These are phyloP conservation scores for Marsdenia floribunda DNA, from an alignment of 257 asterid genomes.

Conservation along the genomic window DNA sequence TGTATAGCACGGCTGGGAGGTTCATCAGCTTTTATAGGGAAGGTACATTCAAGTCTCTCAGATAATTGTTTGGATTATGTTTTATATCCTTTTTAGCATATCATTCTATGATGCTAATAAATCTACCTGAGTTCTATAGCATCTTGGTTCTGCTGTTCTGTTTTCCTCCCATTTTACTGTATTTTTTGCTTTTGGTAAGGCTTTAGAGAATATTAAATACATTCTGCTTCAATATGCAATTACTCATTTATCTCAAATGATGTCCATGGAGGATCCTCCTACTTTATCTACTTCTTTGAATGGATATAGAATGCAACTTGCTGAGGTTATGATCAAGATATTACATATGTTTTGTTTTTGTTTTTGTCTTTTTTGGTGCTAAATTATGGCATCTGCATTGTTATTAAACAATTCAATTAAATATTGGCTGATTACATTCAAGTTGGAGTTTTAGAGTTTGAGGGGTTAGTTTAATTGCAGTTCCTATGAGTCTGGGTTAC, in stretches of 20 bases:
- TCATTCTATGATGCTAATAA: not conserved
- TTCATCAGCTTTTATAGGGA: conserved; percentile 85
- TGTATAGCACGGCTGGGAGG: conserved; percentile 80
- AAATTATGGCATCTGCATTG: not conserved
- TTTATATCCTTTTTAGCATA: not conserved
- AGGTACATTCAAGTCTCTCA: conserved; percentile 37
- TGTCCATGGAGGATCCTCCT: not conserved
- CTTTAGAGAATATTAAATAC: not conserved
- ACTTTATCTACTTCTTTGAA: not conserved
- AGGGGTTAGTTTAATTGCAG: not conserved
- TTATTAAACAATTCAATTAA: not conserved
- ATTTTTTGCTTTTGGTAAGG: not conserved
- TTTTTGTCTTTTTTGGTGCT: not conserved
- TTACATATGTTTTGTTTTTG: not conserved
- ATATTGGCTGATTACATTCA: not conserved
- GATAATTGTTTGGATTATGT: conserved; percentile 7
- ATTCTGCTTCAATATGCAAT: not conserved
- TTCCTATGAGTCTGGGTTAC: not conserved
- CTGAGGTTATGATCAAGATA: not conserved
- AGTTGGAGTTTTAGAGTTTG: conserved; percentile 1
- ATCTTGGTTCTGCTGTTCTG: not conserved
- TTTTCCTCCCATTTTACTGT: not conserved
- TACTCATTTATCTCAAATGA: not conserved
- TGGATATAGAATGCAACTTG: not conserved
- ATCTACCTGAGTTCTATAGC: not conserved